Base-by-base conservation (phyloP, 2,329 filamentous ascomycete genomes). In the Calonectria pseudoreteaudii region DNA sequence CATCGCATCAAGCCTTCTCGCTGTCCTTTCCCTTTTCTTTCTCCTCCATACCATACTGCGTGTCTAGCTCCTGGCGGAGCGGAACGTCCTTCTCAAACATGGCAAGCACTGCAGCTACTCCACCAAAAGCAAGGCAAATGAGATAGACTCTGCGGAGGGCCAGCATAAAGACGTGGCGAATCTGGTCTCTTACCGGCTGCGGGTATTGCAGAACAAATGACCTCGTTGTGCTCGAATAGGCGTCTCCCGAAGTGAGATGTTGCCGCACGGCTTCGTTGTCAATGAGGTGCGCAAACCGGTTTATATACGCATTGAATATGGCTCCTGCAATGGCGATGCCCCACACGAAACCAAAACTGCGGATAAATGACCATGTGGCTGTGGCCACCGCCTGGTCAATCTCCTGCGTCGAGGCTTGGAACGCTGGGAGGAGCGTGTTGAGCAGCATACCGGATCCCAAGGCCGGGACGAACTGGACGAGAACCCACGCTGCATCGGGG, bases 311-410 rank as follows among this genome's bases (percentile, higher is more conserved):
- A 66, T 84, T 83, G 77, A 88, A 88, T n/a, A 88, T 82, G 0
- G 82, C 78, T 0, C 84, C 84, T 0, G 86, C 85, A 7, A 90
- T 84, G 0, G 86, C 83, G 1, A 89, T 84, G 5, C 88, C 87
- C 77, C 88, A 85, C 4, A 87, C 83, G 9, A 81, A 75, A 0
- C 88, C 88, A 9, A 90, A 84, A 4, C 80, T 83, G 7, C 88
- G 84, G 47, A 87, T 82, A 69, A 89, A 90, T 0, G 79, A 77
- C 81, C 84, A 87, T 26, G 84, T 85, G 0, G 82, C 82, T 0
- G 84, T 84, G 0, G 85, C 84, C 0, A 81, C 77, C 0, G 84
- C 83, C 13, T 81, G 78, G 64, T 88, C 85, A 0, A 70, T 68
- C 49, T 87, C 85, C 0, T 75, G 53, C 0, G 85, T 62, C 0